Base-by-base conservation (phyloP, 202 grass and related monocot genomes). In the Sporobolus alterniflorus region DNA sequence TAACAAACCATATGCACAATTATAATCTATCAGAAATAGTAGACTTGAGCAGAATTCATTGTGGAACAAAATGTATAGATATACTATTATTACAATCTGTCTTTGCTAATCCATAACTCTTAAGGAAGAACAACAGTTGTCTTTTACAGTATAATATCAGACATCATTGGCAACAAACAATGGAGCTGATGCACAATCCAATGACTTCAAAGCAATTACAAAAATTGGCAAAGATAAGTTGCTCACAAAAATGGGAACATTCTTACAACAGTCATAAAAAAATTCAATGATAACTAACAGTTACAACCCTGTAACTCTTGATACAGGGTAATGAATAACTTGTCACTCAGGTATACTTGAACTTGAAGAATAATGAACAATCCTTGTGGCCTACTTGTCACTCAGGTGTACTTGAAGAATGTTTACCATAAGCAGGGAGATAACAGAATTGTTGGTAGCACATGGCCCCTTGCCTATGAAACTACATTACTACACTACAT, bases 231-330 rank as follows among this genome's bases (percentile, higher is more conserved):
- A 32, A 60, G 47, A 74, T 30, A 43, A 6, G 44, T 32, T 81
- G 84, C 39, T 55, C 1, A 20, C 18, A 71, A 67, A 66, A 77
- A 66, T 36, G 66, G 40, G 16, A 74, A 73, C 26, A 73, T 67
- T 39, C 48, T 82, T 73, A 72, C 66, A 48, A 42, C 59, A 70
- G 20, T 78, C 21, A 62, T n/a, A 10, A 52, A 74, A 61, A 28
- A 3, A 40, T 55, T 15, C 31, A 77, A 73, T 32, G 43, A 40
- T 41, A 61, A 43, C 56, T 3, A 77, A 73, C 42, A 60, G 73
- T 82, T 90, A 82, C 24, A 80, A 34, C 56, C 47, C 78, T 89
- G 47, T 78, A 59, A 73, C 75, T 31, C 70, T 71, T 57, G 54
- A 63, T 49, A 64, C 75, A 80, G 72, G 76, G 57, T n/a, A 78